Evolutionary conservation across 2,329 filamentous ascomycete genomes (phyloP), one percentile per base, ranked within the genome.

Genomic region (Furcasterigmium sp.): DNA sequence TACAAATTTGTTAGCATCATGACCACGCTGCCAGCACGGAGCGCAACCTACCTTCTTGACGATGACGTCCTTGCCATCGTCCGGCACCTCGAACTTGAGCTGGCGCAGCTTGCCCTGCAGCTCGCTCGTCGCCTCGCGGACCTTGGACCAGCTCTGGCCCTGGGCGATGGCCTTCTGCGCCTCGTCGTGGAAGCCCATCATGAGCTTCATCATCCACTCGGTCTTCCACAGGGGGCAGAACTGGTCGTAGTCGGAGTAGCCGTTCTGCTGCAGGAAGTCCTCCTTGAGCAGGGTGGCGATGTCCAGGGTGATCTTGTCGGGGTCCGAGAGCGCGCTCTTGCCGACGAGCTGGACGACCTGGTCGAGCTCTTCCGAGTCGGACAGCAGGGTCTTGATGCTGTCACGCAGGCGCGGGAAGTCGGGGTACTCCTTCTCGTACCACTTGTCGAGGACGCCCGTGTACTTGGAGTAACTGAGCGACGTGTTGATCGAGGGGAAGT

Each of bases 211-310:
- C 93, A 98, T 97, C 85, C 93, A 98, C 66, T 95, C 87, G 0
- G 93, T 98, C 84, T 98, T 98, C 93, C 93, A 98, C 60, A 98
- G 80, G 39, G 93, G 93, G 63, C 93, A 98, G 82, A 95, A 98
- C 72, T 97, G 91, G 63, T 98, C 93, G 64, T 98, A 97, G 68
- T 97, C 89, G 54, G 87, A 93, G 80, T 98, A 98, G 51, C 93
- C 93, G 72, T 98, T 98, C 68, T 98, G 93, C 70, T 98, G 93
- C 62, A 98, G 65, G 73, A 98, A 98, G 65, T 98, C 93, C 62
- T 98, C 93, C 80, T 98, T 98, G 68, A 98, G 73, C 55, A 98
- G 73, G 15, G 81, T 84, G 15, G 93, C 87, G 50, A 98, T 82
- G 62, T 97, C 94, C 41, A 98, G 77, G 1, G 91, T 96, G 59